Percentiles rank a stretch among this genome's conserved stretches.
Evolutionary conservation across 257 asterid species (phyloP).

Genomic region (Plantago major): DNA sequence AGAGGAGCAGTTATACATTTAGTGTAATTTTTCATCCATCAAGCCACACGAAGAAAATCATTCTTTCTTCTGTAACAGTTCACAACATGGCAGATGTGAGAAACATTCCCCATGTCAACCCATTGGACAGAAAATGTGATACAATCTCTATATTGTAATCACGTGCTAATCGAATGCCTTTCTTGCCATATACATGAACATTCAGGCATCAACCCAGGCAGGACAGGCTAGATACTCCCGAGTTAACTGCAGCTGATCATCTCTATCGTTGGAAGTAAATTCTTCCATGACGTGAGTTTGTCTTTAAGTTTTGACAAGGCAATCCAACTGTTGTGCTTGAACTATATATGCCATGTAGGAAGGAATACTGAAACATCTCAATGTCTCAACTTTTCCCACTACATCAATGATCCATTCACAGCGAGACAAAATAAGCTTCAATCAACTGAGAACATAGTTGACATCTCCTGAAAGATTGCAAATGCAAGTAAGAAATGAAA

Average conservation of each 20-base stretch:
- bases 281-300: no score
- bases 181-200: background rate
- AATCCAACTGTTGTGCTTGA: no score
- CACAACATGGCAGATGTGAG: background rate
- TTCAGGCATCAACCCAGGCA: background rate
- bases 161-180: constrained; percentile 1
- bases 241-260: background rate
- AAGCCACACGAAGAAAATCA: background rate
- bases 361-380: no score
- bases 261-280: no score
- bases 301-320: no score
- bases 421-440: no score
- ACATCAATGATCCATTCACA: no score
- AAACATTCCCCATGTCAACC: background rate
- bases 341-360: no score
- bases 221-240: background rate
- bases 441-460: no score
- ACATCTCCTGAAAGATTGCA: no score
- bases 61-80: background rate
- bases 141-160: background rate
- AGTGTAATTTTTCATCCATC: background rate
- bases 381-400: no score
- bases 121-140: background rate
- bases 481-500: no score
- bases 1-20: background rate